Evolutionary conservation across 2,329 filamentous ascomycete species (phyloP).

Genomic region (Aspergillus pseudoviridinutans): DNA sequence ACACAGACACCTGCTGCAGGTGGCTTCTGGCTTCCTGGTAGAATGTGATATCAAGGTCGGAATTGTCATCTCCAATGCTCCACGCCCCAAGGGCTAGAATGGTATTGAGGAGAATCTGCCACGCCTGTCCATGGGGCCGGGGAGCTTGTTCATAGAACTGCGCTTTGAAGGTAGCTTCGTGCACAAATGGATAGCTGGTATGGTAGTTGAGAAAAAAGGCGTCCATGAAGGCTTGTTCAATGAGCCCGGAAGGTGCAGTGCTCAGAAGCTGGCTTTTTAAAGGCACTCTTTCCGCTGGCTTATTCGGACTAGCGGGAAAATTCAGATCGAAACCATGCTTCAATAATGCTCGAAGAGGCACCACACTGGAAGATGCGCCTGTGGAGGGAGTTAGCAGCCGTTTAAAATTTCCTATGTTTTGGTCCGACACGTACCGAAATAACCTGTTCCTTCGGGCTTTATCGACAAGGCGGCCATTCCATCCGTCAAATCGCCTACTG

Average conservation of each 20-base stretch:
- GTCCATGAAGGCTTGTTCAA: constrained; percentile 42
- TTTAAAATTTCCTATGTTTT: neutral
- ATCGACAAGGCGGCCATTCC: constrained; percentile 41
- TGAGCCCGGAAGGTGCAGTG: constrained; percentile 35
- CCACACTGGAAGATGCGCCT: constrained; percentile 39
- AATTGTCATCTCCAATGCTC: constrained; percentile 38
- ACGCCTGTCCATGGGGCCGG: constrained; percentile 39
- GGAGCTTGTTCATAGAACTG: constrained; percentile 45
- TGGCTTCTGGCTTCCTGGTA: constrained; percentile 46
- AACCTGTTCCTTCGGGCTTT: constrained; percentile 37
- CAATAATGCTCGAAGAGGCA: constrained; percentile 35
- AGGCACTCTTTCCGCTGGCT: constrained; percentile 27
- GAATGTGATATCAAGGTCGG: constrained; percentile 43
- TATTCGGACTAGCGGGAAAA: constrained; percentile 28
- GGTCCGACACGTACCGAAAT: constrained; percentile 29
- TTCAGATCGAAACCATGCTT: constrained; percentile 40
- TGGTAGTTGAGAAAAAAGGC: constrained; percentile 48
- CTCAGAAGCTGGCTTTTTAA: constrained; percentile 37
- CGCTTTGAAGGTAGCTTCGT: constrained; percentile 46
- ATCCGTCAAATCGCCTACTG: constrained; percentile 36
- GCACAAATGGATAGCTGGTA: constrained; percentile 45
- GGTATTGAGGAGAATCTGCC: constrained; percentile 46
- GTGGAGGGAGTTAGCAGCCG: constrained; percentile 2
- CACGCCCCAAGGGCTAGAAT: constrained; percentile 45
- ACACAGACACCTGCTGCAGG: constrained; percentile 42